Percentiles rank a stretch among this genome's conserved stretches.
These are phyloP conservation scores for Diaporthe aspalathi DNA, from an alignment of 2,329 filamentous ascomycete genomes.

Conservation along the genomic window DNA sequence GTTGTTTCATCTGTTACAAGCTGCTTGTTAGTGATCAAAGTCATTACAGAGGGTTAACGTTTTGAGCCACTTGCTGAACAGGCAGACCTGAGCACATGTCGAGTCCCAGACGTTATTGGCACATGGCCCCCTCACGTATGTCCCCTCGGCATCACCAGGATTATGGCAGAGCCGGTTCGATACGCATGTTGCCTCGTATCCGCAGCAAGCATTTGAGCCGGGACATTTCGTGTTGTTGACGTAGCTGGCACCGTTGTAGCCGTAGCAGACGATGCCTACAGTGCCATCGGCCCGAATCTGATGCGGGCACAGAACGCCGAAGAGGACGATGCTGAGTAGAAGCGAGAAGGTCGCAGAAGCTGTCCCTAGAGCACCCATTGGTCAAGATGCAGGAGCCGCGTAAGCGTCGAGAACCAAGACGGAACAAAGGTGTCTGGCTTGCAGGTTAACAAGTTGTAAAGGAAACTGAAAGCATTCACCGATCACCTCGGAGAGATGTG, in stretches of 20 bases:
- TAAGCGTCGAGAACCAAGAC: not conserved
- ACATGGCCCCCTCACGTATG: slow-evolving; percentile 5
- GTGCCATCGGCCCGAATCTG: not conserved
- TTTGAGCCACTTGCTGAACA: not conserved
- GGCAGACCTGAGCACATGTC: slow-evolving; percentile 23
- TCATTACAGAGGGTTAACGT: not conserved
- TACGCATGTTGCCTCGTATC: not conserved
- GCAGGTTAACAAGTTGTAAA: not conserved
- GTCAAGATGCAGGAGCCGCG: not conserved
- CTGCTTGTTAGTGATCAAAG: not conserved
- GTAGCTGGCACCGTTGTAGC: slow-evolving; percentile 4
- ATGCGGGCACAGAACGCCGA: not conserved
- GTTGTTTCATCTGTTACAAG: not conserved
- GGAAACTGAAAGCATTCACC: not conserved
- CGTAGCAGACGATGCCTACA: slow-evolving; percentile 13
- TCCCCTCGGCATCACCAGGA: not conserved
- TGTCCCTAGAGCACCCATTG: not conserved
- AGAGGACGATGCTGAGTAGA: not conserved
- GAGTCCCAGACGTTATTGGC: slow-evolving; percentile 11
- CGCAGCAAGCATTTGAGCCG: slow-evolving; percentile 16
- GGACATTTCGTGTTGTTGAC: not conserved
- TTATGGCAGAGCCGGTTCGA: slow-evolving; percentile 14
- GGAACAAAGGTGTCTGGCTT: not conserved
- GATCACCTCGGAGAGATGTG: not conserved
- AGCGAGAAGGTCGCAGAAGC: not conserved